These are phyloP conservation scores for Sequoiadendron giganteum DNA, from an alignment of 75 land plant species.

Conservation along the genomic window DNA sequence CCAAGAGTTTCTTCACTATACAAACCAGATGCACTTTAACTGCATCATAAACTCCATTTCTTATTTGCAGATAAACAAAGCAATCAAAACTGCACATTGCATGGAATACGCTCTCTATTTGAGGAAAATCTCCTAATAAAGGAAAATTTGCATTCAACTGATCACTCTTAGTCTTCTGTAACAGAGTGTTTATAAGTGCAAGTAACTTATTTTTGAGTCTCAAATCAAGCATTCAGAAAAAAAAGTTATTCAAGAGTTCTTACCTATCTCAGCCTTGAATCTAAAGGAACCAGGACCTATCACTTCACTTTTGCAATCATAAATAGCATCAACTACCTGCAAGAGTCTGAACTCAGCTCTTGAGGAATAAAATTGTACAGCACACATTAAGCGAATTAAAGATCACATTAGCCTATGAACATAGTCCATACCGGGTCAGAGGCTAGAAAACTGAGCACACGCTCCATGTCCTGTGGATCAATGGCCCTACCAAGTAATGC, in stretches of 20 bases:
- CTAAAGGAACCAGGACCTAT: slow-evolving; percentile 96
- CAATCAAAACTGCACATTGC: background rate
- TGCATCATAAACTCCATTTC: background rate
- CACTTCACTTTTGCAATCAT: slow-evolving; percentile 99
- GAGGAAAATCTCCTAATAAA: background rate
- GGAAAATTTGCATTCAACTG: background rate
- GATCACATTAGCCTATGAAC: background rate
- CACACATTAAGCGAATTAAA: background rate
- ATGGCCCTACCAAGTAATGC: slow-evolving; percentile 96
- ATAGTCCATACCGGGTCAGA: slow-evolving; percentile 5
- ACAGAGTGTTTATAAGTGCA: background rate
- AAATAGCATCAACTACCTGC: slow-evolving; percentile 91
- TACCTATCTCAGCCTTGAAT: slow-evolving; percentile 99
- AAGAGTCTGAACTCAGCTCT: slow-evolving; percentile 1
- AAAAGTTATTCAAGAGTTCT: background rate
- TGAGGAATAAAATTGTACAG: background rate
- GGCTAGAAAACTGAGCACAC: slow-evolving; percentile 34
- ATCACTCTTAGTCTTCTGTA: background rate
- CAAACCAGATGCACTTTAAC: background rate
- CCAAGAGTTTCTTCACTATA: no score
- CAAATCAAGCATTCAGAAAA: background rate
- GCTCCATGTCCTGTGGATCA: slow-evolving; percentile 85
- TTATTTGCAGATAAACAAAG: background rate
- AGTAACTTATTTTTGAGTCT: background rate
- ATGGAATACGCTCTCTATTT: background rate